Percentiles rank a stretch among this genome's conserved stretches.
phyloP scores from a whole-genome alignment of 805 yeast genomes.

The Pichia ethanolica region DNA sequence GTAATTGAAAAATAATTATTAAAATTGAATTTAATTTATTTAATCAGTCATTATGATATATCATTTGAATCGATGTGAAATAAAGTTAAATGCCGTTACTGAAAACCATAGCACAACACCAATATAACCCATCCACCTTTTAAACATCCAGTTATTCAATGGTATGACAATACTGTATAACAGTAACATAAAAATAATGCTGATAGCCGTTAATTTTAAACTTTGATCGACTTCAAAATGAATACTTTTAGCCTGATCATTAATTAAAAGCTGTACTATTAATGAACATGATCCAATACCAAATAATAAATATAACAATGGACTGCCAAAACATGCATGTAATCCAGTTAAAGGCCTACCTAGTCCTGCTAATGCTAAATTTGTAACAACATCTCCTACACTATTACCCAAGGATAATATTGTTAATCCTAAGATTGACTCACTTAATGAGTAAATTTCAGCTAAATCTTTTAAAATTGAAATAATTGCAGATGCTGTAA shows the following conservation, averaged over 20 bases:
- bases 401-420: slow-evolving; percentile 45
- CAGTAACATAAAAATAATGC: slow-evolving; percentile 33
- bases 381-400: slow-evolving; percentile 45
- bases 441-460: slow-evolving; percentile 35
- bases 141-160: slow-evolving; percentile 38
- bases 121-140: slow-evolving; percentile 32
- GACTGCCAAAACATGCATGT: slow-evolving; percentile 49
- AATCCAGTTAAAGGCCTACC: slow-evolving; percentile 38
- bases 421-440: slow-evolving; percentile 41
- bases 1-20: too few relatives aligned
- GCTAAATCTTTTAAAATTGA: slow-evolving; percentile 37
- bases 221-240: slow-evolving; percentile 33
- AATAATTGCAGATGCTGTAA: slow-evolving; percentile 25
- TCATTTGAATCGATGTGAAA: background rate
- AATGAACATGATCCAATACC: slow-evolving; percentile 46
- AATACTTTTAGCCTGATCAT: slow-evolving; percentile 13
- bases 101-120: slow-evolving; percentile 27
- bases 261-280: slow-evolving; percentile 16
- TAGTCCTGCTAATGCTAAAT: slow-evolving; percentile 33
- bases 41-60: too few relatives aligned
- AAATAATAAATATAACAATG: slow-evolving; percentile 38
- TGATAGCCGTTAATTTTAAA: slow-evolving; percentile 31
- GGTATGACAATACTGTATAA: slow-evolving; percentile 37
- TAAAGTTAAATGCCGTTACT: slow-evolving; percentile 17
- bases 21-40: too few relatives aligned